phyloP scores from a whole-genome alignment of 192 early-diverging fungal genomes.

The Podila minutissima region DNA sequence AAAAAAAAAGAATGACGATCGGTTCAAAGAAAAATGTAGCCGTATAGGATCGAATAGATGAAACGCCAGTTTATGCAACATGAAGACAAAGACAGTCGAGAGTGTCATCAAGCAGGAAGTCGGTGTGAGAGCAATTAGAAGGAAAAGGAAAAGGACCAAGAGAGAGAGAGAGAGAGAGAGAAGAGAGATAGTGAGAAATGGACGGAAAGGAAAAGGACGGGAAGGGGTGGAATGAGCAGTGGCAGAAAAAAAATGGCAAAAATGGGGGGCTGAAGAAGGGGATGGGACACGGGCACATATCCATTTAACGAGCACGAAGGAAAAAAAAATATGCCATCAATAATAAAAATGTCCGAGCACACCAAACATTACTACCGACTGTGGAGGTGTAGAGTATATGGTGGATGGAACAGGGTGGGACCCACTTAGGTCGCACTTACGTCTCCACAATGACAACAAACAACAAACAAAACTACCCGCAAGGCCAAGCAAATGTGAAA shows the following conservation, averaged over 20 bases:
- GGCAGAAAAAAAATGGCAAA: neutral
- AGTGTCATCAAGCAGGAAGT: neutral
- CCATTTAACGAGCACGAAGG: no score
- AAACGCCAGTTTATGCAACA: neutral
- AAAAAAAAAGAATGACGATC: neutral
- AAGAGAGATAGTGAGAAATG: neutral
- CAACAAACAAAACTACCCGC: no score
- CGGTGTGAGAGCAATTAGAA: neutral
- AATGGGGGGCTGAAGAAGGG: neutral
- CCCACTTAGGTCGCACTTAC: no score
- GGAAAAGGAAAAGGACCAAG: neutral
- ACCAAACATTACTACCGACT: no score
- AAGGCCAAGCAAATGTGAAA: no score
- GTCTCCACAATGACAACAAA: no score
- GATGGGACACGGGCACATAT: neutral
- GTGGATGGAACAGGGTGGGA: no score
- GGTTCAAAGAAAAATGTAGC: neutral
- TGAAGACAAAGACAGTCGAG: neutral
- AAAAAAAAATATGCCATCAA: no score
- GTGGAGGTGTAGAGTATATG: no score
- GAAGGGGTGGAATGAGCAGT: neutral
- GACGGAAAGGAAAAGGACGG: neutral
- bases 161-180: neutral
- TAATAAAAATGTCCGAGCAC: no score
- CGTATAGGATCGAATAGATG: neutral